Evolutionary conservation across 2,329 filamentous ascomycete species (phyloP).

Genomic region (Monilinia vaccinii-corymbosi): DNA sequence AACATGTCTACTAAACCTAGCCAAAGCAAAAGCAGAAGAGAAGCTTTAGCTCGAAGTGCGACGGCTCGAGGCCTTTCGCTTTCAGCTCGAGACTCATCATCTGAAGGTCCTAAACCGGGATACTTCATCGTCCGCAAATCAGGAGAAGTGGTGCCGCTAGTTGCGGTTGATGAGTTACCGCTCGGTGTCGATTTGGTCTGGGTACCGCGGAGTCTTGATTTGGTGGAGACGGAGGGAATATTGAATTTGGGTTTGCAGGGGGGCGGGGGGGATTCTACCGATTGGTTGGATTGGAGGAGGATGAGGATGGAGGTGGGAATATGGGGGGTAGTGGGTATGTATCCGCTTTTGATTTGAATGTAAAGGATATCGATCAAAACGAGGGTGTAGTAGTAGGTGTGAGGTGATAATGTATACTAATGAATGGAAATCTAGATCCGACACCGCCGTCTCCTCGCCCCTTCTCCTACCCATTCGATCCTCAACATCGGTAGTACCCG

Average conservation of each 20-base stretch:
- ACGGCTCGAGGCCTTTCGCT: not conserved
- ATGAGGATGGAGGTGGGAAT: not conserved
- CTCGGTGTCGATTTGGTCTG: constrained; percentile 28
- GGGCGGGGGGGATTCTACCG: constrained; percentile 16
- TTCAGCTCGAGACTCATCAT: not conserved
- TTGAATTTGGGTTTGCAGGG: constrained; percentile 24
- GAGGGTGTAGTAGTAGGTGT: not conserved
- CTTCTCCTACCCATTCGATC: not conserved
- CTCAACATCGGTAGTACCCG: not conserved
- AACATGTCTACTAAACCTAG: not conserved
- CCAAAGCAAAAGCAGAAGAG: not conserved
- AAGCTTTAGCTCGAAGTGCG: not conserved
- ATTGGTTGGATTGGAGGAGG: constrained; percentile 4
- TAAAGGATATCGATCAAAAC: too few species aligned
- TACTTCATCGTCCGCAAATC: constrained; percentile 39
- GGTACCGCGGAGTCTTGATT: constrained; percentile 31
- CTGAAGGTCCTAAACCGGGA: constrained; percentile 19
- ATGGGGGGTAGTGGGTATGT: not conserved
- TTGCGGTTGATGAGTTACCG: constrained; percentile 45
- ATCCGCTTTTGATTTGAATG: not conserved
- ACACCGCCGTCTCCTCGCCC: not conserved
- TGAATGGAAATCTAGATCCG: not conserved
- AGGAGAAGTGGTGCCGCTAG: constrained; percentile 41
- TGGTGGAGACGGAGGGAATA: constrained; percentile 24
- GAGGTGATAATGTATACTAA: not conserved